Evolutionary conservation across 306 rosid species (phyloP).

Genomic region (Vigna nakashimae): DNA sequence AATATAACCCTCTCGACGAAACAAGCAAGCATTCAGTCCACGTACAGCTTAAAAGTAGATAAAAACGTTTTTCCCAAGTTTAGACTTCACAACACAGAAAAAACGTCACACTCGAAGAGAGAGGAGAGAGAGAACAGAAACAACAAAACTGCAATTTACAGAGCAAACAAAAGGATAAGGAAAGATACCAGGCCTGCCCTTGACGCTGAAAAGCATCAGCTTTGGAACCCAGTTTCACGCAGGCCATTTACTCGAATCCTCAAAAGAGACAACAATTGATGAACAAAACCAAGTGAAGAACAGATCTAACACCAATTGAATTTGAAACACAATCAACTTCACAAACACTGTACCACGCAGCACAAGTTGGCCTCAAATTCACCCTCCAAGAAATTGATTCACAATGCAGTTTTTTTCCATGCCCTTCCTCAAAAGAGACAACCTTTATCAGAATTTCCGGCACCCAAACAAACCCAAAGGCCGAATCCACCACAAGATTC

Average conservation of each 20-base stretch:
- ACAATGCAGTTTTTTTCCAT: constrained; percentile 62
- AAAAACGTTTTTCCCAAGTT: constrained; percentile 10
- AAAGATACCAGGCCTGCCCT: constrained; percentile 95
- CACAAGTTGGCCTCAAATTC: constrained; percentile 37
- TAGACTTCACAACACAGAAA: constrained; percentile 25
- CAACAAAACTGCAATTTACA: constrained; percentile 26
- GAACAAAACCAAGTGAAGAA: constrained; percentile 7
- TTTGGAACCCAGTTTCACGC: constrained; percentile 95
- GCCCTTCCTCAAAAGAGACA: constrained; percentile 42
- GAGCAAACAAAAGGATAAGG: constrained; percentile 27
- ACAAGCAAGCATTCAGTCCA: constrained; percentile 20
- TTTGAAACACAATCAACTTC: constrained; percentile 28
- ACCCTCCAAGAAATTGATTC: constrained; percentile 38
- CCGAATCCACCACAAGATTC: constrained; percentile 48
- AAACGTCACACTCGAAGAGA: constrained; percentile 17
- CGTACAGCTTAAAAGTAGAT: not conserved
- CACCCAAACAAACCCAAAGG: constrained; percentile 31
- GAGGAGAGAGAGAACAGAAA: constrained; percentile 8
- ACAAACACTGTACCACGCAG: constrained; percentile 19
- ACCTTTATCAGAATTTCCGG: constrained; percentile 40
- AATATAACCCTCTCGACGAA: constrained; percentile 1
- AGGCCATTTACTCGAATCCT: constrained; percentile 69
- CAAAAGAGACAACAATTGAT: constrained; percentile 18
- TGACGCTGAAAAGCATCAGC: constrained; percentile 93
- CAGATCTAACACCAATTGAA: constrained; percentile 28